These are phyloP conservation scores for Nannizziopsis arthrosporioides DNA, from an alignment of 2,329 filamentous ascomycete genomes.

Conservation along the genomic window DNA sequence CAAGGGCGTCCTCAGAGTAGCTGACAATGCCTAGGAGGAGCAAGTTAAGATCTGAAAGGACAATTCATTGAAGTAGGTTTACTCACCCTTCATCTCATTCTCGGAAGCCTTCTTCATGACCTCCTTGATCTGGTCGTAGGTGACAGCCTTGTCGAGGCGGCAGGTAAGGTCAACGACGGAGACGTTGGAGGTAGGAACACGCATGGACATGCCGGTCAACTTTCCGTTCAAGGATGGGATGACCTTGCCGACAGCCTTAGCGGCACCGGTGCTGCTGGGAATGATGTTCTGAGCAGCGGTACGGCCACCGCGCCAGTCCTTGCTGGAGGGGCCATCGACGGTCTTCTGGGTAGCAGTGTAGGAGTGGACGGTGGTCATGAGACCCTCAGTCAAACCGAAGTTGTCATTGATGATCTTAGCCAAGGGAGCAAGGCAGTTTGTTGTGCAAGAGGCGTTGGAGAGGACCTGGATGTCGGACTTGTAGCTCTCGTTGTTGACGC, in stretches of 20 bases:
- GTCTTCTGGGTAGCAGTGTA: constrained; percentile 99
- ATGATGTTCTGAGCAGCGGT: constrained; percentile 99
- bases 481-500: constrained; percentile 94
- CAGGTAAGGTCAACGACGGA: constrained; percentile 95
- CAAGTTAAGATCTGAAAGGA: constrained; percentile 2
- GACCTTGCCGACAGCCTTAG: constrained; percentile 99
- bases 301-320: constrained; percentile 99
- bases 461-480: constrained; percentile 82
- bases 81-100: constrained; percentile 71
- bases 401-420: constrained; percentile 99
- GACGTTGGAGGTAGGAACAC: constrained; percentile 96
- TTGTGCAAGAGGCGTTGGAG: constrained; percentile 99
- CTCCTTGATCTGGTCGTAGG: constrained; percentile 75
- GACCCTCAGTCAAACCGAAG: constrained; percentile 92
- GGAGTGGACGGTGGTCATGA: constrained; percentile 99
- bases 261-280: constrained; percentile 95
- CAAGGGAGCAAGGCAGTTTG: constrained; percentile 98
- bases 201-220: constrained; percentile 99
- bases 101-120: constrained; percentile 79
- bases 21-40: constrained; percentile 59
- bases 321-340: constrained; percentile 90
- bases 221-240: constrained; percentile 97
- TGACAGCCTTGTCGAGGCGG: constrained; percentile 77
- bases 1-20: constrained; percentile 95
- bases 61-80: constrained; percentile 1